Base-by-base conservation (phyloP, 1,284 basidiomycete genomes). In the Cutaneotrichosporon cavernicola region DNA sequence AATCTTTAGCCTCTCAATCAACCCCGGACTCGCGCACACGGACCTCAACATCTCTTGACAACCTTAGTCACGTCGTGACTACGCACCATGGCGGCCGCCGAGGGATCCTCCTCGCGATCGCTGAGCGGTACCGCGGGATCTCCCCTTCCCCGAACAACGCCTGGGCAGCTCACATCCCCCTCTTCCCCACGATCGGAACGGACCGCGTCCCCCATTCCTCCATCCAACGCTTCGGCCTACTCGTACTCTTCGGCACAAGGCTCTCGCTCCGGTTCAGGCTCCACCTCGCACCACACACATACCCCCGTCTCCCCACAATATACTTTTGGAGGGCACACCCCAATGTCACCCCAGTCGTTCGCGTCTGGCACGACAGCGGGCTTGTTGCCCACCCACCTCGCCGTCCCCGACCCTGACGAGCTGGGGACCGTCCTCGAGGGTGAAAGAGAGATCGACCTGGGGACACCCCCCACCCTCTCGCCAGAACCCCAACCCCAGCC, bases 281-380 rank as follows among this genome's bases (percentile, higher is more conserved):
- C 21, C 53, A 40, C 38, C 18, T 51, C 50, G 5, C 51, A 53
- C 18, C 51, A 31, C 18, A 38, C 58, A 13, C 58, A 18, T 18
- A 59, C 58, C n/a, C 61, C 60, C 5, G 59, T 52, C 5, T 66
- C 65, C 5, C 65, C 65, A 47, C 60, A 66, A 32, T 60, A 66
- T 52, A 66, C 65, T 5, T 67, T 67, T 49, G 65, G 62, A 13
- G 51, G 56, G 4, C 59, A 63, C 34, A 66, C 61, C 4, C 63
- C 63, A 31, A 51, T 46, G 14, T 56, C 58, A 3, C 52, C 53
- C 11, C 51, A 34, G 18, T 53, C 51, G 10, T 53, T 53, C 16
- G 31, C 51, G 16, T 53, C 51, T 6, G 30, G 26, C 26, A 32
- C 51, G 31, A 32, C 30, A 30, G 51, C 51, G 5, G 14, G 46